Percentiles rank a stretch among this genome's conserved stretches.
Conservation (phyloP, 148 eudicot genomes). For the Spergularia bocconei region DNA sequence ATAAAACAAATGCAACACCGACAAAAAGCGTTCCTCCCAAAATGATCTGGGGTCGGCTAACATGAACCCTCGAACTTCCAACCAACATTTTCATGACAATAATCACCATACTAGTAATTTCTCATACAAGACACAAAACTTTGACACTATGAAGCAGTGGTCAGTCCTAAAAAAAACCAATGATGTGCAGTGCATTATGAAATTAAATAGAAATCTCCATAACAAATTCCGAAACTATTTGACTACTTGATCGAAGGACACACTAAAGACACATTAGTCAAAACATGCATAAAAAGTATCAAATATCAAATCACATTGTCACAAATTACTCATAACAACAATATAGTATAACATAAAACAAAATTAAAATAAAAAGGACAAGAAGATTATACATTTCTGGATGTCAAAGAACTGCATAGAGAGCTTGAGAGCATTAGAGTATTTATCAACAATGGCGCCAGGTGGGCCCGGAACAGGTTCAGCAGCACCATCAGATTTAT, state of each 20-base stretch:
- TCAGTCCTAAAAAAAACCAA: too few species aligned
- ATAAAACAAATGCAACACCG: not conserved
- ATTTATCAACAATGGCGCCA: slow-evolving; percentile 57
- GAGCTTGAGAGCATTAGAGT: slow-evolving; percentile 69
- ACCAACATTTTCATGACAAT: not conserved
- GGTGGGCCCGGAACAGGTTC: slow-evolving; percentile 73
- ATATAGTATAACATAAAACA: not conserved
- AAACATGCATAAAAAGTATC: not conserved
- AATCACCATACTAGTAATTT: not conserved
- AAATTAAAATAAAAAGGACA: not conserved
- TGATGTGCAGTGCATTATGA: too few species aligned
- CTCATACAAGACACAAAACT: not conserved
- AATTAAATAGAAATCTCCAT: too few species aligned
- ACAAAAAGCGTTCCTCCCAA: not conserved
- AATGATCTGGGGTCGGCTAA: too few species aligned
- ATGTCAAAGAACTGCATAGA: slow-evolving; percentile 82
- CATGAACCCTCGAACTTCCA: not conserved
- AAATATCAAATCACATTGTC: not conserved
- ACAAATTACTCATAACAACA: not conserved
- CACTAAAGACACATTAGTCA: too few species aligned
- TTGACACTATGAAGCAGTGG: not conserved
- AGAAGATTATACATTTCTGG: slow-evolving; percentile 62
- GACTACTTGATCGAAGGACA: too few species aligned
- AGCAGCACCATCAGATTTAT: slow-evolving; percentile 22
- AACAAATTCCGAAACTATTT: too few species aligned